A percentile compares a stretch with the other conserved stretches of the same genome.
These are phyloP conservation scores for Boletales sp. DNA, from an alignment of 768 basidiomycete genomes.

Conservation along the genomic window DNA sequence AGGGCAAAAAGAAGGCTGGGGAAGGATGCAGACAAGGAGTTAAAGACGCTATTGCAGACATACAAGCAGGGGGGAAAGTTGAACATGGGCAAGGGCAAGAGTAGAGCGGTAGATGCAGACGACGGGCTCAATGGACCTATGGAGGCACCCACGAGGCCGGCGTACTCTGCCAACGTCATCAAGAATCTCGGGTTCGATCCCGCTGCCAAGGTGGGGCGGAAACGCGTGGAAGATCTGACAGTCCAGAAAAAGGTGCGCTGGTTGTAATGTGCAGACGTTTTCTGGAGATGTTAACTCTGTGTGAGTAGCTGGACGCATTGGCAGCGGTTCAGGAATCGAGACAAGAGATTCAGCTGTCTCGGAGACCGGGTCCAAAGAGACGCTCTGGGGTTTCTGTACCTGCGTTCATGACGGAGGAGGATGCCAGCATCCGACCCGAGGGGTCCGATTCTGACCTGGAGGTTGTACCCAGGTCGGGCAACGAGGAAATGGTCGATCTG, in stretches of 20 bases:
- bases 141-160: conserved; percentile 34
- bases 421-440: background rate
- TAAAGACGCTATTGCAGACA: conserved; percentile 14
- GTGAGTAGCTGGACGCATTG: conserved; percentile 51
- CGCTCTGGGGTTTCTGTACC: conserved; percentile 54
- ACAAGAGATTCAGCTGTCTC: conserved; percentile 55
- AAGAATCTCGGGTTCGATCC: conserved; percentile 81
- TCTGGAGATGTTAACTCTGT: background rate
- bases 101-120: conserved; percentile 5
- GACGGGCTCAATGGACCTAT: conserved; percentile 14
- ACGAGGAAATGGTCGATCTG: conserved; percentile 19
- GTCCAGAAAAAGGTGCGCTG: conserved; percentile 57
- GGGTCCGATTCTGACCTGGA: conserved; percentile 15
- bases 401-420: conserved; percentile 26
- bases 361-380: conserved; percentile 58
- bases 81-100: conserved; percentile 17
- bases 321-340: conserved; percentile 49
- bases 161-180: conserved; percentile 65
- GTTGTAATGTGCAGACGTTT: background rate
- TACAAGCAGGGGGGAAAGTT: conserved; percentile 15
- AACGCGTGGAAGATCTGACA: conserved; percentile 36
- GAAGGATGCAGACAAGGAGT: conserved; percentile 34
- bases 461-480: background rate
- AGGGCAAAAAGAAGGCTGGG: conserved; percentile 64
- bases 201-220: conserved; percentile 49